These are phyloP conservation scores for Berberis thunbergii DNA, from an alignment of 164 flowering plant species.

Conservation along the genomic window DNA sequence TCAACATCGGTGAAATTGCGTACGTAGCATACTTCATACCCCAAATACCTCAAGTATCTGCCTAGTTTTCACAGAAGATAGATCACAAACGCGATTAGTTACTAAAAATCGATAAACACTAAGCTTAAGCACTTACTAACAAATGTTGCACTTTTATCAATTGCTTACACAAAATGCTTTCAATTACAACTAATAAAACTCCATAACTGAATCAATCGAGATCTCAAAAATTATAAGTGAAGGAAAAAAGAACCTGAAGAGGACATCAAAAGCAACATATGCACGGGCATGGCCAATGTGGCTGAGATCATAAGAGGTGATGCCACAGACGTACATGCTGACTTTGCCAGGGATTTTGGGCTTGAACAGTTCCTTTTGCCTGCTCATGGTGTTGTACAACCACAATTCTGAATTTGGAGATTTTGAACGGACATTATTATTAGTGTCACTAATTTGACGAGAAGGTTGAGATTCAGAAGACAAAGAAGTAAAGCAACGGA, in stretches of 20 bases:
- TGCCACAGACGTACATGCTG: conserved; percentile 90
- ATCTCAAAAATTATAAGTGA: no score
- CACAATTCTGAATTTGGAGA: conserved; percentile 27
- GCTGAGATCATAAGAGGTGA: conserved; percentile 84
- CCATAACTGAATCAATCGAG: no score
- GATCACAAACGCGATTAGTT: neutral
- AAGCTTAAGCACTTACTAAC: no score
- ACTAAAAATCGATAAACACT: neutral
- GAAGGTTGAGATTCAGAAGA: neutral
- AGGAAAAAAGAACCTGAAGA: conserved; percentile 45
- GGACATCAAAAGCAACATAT: conserved; percentile 76
- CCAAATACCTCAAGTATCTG: conserved; percentile 57
- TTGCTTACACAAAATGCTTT: no score
- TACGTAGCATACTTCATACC: neutral
- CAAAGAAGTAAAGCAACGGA: neutral
- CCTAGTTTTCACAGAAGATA: conserved; percentile 10
- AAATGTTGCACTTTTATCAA: no score
- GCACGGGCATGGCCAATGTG: conserved; percentile 92
- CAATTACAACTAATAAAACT: no score
- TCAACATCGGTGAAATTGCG: neutral
- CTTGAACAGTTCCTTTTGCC: conserved; percentile 55
- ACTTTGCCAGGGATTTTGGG: conserved; percentile 60
- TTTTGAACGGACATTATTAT: neutral
- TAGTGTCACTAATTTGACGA: no score
- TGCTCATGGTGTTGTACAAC: conserved; percentile 76